phyloP scores from a whole-genome alignment of 768 basidiomycete species.

The Lactarius akahatsu region DNA sequence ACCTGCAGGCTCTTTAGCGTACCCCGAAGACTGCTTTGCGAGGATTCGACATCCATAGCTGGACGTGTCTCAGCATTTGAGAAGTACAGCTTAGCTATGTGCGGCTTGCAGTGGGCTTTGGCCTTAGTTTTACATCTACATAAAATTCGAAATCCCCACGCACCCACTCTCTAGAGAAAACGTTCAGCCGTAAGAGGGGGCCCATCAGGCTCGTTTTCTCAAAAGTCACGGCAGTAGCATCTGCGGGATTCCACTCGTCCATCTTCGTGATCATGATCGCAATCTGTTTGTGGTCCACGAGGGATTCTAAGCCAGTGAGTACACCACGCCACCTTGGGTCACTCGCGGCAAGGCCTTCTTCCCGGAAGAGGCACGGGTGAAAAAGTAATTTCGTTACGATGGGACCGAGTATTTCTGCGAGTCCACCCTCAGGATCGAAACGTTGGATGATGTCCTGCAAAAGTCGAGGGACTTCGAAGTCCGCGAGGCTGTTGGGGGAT shows the following conservation, averaged over 20 bases:
- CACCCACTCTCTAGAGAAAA: slow-evolving; percentile 91
- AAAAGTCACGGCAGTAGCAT: slow-evolving; percentile 58
- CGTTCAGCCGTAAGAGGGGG: slow-evolving; percentile 76
- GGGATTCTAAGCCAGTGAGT: slow-evolving; percentile 72
- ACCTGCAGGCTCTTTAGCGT: slow-evolving; percentile 86
- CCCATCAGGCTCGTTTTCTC: slow-evolving; percentile 75
- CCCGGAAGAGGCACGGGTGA: slow-evolving; percentile 60
- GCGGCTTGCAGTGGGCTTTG: slow-evolving; percentile 51
- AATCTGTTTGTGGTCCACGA: slow-evolving; percentile 80
- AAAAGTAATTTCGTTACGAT: slow-evolving; percentile 62
- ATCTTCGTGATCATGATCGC: slow-evolving; percentile 77
- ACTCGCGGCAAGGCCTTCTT: slow-evolving; percentile 68
- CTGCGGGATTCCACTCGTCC: slow-evolving; percentile 67
- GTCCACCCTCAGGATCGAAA: slow-evolving; percentile 76
- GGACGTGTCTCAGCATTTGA: slow-evolving; percentile 78
- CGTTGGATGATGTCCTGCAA: slow-evolving; percentile 79
- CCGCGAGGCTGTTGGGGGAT: slow-evolving; percentile 51
- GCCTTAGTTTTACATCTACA: neutral
- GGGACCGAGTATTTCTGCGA: slow-evolving; percentile 76
- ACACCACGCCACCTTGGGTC: slow-evolving; percentile 87
- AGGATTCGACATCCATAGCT: slow-evolving; percentile 73
- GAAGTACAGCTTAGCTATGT: slow-evolving; percentile 77
- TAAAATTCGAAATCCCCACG: slow-evolving; percentile 31
- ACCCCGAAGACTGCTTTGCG: slow-evolving; percentile 80
- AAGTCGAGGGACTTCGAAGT: slow-evolving; percentile 74